These are phyloP conservation scores for Penicillium concentricum DNA, from an alignment of 2,329 filamentous ascomycete genomes.

Conservation along the genomic window DNA sequence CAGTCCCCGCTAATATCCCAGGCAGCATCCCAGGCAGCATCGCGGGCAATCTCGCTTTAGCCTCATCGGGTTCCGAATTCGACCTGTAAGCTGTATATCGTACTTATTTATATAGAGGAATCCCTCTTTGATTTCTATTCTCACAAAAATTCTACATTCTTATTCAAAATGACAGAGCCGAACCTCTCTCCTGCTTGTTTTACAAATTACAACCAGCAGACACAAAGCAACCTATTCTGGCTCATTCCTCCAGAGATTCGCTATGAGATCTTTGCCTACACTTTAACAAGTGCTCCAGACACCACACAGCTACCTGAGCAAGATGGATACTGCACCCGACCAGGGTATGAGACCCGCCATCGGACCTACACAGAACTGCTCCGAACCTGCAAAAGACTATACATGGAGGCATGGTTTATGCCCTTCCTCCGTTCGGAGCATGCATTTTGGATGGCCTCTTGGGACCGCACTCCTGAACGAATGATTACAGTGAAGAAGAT, in stretches of 20 bases:
- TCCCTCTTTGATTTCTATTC: neutral
- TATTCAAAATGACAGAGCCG: neutral
- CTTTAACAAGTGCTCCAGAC: neutral
- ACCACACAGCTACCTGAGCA: neutral
- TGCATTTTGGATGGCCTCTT: conserved; percentile 38
- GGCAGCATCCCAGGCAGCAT: too few species aligned
- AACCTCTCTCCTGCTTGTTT: neutral
- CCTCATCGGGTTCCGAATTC: neutral
- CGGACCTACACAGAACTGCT: conserved; percentile 42
- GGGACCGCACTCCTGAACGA: conserved; percentile 33
- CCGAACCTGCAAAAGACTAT: conserved; percentile 45
- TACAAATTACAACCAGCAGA: neutral
- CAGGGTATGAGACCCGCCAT: conserved; percentile 14
- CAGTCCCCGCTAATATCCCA: neutral
- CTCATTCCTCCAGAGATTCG: neutral
- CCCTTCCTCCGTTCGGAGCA: conserved; percentile 44
- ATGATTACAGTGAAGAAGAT: conserved; percentile 9
- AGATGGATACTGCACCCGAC: neutral
- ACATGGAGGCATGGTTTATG: conserved; percentile 46
- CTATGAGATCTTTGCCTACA: neutral
- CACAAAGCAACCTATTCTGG: neutral
- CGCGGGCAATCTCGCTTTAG: too few species aligned
- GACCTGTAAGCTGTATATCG: neutral
- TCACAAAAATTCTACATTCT: neutral
- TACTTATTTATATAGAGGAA: neutral